A percentile compares a stretch with the other conserved stretches of the same genome.
These are phyloP conservation scores for Blastosporella zonata DNA, from an alignment of 1,284 basidiomycete genomes.

Conservation along the genomic window DNA sequence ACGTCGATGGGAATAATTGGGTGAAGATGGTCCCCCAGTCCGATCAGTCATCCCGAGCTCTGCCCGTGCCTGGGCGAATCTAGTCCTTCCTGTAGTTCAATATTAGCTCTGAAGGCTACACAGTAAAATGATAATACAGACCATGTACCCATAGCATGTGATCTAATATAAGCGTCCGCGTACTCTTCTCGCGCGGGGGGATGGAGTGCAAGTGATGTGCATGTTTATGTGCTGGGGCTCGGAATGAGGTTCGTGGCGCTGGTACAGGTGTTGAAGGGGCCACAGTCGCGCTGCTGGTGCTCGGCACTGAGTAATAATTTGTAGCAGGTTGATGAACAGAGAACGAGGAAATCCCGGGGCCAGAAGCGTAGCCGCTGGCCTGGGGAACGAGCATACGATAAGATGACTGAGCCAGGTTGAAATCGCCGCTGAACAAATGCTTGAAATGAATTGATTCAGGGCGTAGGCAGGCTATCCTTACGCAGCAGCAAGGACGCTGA, in stretches of 20 bases:
- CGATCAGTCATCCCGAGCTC: constrained; percentile 80
- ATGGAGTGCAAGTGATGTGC: constrained; percentile 75
- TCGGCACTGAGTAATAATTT: constrained; percentile 9
- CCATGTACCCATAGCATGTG: constrained; percentile 80
- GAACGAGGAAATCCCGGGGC: constrained; percentile 16
- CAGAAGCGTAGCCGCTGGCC: constrained; percentile 14
- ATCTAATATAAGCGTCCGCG: constrained; percentile 76
- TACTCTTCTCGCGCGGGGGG: constrained; percentile 76
- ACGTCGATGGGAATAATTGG: constrained; percentile 55
- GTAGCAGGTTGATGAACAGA: constrained; percentile 12
- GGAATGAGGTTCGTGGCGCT: constrained; percentile 36
- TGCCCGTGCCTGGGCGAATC: constrained; percentile 75
- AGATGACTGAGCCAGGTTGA: constrained; percentile 20
- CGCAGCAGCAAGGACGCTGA: constrained; percentile 9
- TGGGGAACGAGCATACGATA: constrained; percentile 21
- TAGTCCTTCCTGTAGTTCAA: constrained; percentile 51
- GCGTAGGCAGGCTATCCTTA: constrained; percentile 1
- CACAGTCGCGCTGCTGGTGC: constrained; percentile 3
- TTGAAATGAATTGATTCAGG: not conserved
- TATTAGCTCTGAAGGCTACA: not conserved
- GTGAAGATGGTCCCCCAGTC: constrained; percentile 59
- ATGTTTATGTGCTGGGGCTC: constrained; percentile 64
- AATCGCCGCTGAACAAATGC: constrained; percentile 3
- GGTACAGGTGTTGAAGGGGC: constrained; percentile 13
- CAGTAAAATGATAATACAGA: constrained; percentile 21